Base-by-base conservation (phyloP, 345 rosid genomes). In the Acer negundo region DNA sequence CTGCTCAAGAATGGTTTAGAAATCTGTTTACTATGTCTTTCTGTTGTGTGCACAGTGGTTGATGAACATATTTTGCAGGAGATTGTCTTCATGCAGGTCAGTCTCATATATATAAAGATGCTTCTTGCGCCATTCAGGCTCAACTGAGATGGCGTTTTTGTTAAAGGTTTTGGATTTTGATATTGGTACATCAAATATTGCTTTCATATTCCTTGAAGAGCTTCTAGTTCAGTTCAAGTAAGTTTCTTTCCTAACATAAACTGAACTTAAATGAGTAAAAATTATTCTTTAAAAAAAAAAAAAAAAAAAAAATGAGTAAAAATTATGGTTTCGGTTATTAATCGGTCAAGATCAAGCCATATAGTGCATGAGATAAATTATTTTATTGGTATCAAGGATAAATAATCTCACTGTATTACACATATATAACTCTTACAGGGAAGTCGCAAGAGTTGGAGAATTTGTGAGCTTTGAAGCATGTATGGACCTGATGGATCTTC, bases 401-500 rank as follows among this genome's bases (percentile, higher is more conserved):
- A 53, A 24, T 77, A 12, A 5, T 20, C 6, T 70, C 40, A 66
- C 51, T 44, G 55, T 46, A 61, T 38, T 61, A 49, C 62, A 23
- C 7, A 10, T 16, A 68, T 10, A 0, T 28, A 70, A 20, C n/a
- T 2, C 38, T 35, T 77, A 24, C 63, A 94, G 98, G 82, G 91
- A 67, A 85, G 92, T 90, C 67, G 91, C 97, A 47, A 89, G 81
- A 77, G 88, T 84, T 81, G 97, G 95, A 62, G 91, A 90, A 76
- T 80, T 87, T 51, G 77, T 93, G 81, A 82, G 86, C 78, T 86
- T 89, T 70, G 92, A 91, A 74, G 93, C 89, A 64, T 92, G 95
- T 82, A 88, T 89, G 93, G 95, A 93, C 77, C 67, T 93, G 81
- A 90, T 93, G 93, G 98, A 94, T 87, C 95, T 94, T 84, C 92